phyloP scores from a whole-genome alignment of 495 filamentous ascomycete genomes.

The Podospora comata region DNA sequence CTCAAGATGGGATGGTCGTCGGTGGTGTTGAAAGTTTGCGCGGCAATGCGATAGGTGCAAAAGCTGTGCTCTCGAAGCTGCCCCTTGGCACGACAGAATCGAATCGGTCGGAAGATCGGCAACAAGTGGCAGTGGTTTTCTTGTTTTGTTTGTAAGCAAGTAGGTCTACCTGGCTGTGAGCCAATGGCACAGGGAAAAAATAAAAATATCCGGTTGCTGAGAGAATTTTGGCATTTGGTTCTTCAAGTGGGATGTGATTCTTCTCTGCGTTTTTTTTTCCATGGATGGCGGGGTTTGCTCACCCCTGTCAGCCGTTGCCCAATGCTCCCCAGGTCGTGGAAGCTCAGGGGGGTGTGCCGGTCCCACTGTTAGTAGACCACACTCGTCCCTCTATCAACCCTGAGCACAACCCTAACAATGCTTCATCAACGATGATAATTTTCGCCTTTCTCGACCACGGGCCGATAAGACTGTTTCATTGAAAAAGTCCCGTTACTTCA shows the following conservation, averaged over 20 bases:
- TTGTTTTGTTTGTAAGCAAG: neutral
- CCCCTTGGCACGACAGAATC: neutral
- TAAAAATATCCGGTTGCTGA: neutral
- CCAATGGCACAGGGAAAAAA: neutral
- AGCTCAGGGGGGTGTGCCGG: neutral
- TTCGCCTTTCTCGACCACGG: neutral
- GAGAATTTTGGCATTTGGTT: neutral
- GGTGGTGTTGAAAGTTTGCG: neutral
- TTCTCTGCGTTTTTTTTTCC: neutral
- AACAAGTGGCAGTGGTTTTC: neutral
- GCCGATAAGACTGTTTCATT: neutral
- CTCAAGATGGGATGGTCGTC: neutral
- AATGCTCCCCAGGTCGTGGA: neutral
- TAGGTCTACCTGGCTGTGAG: neutral
- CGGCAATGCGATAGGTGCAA: neutral
- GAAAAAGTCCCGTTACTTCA: neutral
- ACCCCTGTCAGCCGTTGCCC: slow-evolving; percentile 2
- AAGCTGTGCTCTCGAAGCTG: neutral
- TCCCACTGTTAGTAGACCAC: neutral
- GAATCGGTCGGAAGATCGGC: neutral
- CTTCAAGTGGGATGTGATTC: slow-evolving; percentile 16
- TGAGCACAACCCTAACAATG: neutral
- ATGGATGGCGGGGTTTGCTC: neutral
- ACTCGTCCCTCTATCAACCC: neutral
- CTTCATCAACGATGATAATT: neutral